Percentiles rank a stretch among this genome's conserved stretches.
Evolutionary conservation across 2,329 filamentous ascomycete genomes (phyloP).

Genomic region (Rhinocladiella similis): DNA sequence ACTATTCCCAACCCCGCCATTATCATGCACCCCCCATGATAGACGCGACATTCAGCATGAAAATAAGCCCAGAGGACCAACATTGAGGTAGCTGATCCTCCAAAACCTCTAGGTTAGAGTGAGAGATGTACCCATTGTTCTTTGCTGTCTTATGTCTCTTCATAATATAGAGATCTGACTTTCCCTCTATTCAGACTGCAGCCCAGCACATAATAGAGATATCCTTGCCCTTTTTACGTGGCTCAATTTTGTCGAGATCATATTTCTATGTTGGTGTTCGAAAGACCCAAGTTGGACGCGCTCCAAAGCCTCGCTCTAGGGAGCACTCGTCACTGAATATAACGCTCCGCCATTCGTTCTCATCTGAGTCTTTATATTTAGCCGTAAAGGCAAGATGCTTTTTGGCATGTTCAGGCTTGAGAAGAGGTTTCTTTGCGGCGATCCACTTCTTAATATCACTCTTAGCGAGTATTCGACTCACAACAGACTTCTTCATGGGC

Average conservation of each 20-base stretch:
- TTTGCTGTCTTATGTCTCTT: too few species aligned
- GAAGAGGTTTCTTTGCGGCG: slow-evolving; percentile 16
- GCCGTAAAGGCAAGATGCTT: slow-evolving; percentile 11
- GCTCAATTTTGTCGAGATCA: slow-evolving; percentile 21
- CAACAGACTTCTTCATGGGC: too few species aligned
- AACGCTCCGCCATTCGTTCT: slow-evolving; percentile 17
- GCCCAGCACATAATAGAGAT: slow-evolving; percentile 27
- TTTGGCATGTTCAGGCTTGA: slow-evolving; percentile 9
- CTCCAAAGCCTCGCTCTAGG: slow-evolving; percentile 24
- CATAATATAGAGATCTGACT: slow-evolving; percentile 14
- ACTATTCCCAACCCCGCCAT: too few species aligned
- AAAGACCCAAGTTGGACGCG: slow-evolving; percentile 22
- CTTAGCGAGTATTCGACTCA: slow-evolving; percentile 3
- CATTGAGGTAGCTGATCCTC: too few species aligned
- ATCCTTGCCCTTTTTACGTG: slow-evolving; percentile 16
- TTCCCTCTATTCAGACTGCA: slow-evolving; percentile 19
- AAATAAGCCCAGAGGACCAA: too few species aligned
- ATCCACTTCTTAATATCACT: slow-evolving; percentile 15
- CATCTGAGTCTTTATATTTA: slow-evolving; percentile 9
- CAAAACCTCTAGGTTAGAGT: too few species aligned
- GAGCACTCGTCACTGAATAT: slow-evolving; percentile 27
- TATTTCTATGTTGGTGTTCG: slow-evolving; percentile 23
- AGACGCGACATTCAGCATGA: too few species aligned
- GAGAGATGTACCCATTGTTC: too few species aligned
- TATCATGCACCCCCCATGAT: too few species aligned